A percentile compares a stretch with the other conserved stretches of the same genome.
phyloP scores from a whole-genome alignment of 768 basidiomycete genomes.

The Paxillus involutus region DNA sequence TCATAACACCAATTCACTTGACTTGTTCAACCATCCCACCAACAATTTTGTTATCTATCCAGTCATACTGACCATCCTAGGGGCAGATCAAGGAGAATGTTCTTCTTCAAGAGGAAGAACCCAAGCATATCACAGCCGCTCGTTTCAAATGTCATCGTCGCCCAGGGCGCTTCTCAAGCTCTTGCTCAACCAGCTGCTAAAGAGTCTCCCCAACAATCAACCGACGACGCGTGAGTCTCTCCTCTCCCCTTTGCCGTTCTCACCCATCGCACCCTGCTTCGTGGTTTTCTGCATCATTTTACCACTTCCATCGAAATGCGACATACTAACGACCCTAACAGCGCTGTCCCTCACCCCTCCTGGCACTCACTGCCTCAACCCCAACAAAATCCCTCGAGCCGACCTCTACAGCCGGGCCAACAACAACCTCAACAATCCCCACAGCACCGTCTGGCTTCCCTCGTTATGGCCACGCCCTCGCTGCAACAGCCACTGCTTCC shows the following conservation, averaged over 20 bases:
- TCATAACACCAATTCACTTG: background rate
- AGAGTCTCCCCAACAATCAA: conserved; percentile 24
- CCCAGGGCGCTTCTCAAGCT: conserved; percentile 67
- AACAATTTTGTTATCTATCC: conserved; percentile 28
- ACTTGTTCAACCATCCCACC: conserved; percentile 11
- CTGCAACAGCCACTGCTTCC: conserved; percentile 65
- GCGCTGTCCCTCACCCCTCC: conserved; percentile 26
- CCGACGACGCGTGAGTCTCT: conserved; percentile 37
- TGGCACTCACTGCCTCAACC: conserved; percentile 29
- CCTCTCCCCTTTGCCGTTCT: background rate
- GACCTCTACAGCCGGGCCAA: conserved; percentile 35
- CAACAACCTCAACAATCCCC: conserved; percentile 32
- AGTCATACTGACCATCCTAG: conserved; percentile 71
- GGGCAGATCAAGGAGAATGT: conserved; percentile 75
- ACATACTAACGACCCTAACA: conserved; percentile 20
- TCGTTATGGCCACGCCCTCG: conserved; percentile 92
- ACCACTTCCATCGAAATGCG: background rate
- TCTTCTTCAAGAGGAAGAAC: conserved; percentile 92
- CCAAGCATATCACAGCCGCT: conserved; percentile 46
- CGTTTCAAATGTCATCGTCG: conserved; percentile 50
- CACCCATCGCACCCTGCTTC: background rate
- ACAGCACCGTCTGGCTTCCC: conserved; percentile 71
- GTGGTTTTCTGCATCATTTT: background rate
- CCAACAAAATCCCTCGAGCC: conserved; percentile 1
- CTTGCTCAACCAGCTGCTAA: conserved; percentile 54